Conservation (phyloP, 805 yeast species). For the Nakazawaea wickerhamii region DNA sequence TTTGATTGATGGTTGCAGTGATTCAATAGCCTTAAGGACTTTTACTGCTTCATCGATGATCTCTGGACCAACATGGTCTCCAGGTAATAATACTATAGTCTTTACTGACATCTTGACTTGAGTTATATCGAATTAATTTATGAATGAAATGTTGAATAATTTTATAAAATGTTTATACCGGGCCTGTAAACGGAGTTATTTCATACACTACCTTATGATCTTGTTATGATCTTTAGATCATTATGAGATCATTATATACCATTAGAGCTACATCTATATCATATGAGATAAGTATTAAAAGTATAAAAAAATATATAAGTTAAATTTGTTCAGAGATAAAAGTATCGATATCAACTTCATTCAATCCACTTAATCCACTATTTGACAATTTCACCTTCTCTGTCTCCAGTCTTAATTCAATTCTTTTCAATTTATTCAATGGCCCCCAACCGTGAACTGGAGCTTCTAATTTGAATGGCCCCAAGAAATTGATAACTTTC, state of each 20-base stretch:
- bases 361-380: constrained; percentile 59
- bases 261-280: no score
- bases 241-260: no score
- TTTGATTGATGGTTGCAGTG: constrained; percentile 46
- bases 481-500: constrained; percentile 52
- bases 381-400: constrained; percentile 41
- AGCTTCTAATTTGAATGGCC: constrained; percentile 63
- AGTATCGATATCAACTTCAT: constrained; percentile 69
- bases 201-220: background rate
- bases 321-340: constrained; percentile 63
- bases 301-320: constrained; percentile 1
- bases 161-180: constrained; percentile 1
- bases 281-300: background rate
- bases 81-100: constrained; percentile 77
- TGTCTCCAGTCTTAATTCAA: constrained; percentile 50
- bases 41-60: constrained; percentile 86
- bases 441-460: constrained; percentile 77
- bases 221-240: background rate
- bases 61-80: constrained; percentile 96
- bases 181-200: background rate
- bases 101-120: constrained; percentile 53
- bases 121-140: background rate
- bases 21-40: constrained; percentile 75
- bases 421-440: constrained; percentile 58
- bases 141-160: background rate